Percentiles rank a stretch among this genome's conserved stretches.
Evolutionary conservation across 345 rosid species (phyloP).

Genomic region (Salix purpurea): DNA sequence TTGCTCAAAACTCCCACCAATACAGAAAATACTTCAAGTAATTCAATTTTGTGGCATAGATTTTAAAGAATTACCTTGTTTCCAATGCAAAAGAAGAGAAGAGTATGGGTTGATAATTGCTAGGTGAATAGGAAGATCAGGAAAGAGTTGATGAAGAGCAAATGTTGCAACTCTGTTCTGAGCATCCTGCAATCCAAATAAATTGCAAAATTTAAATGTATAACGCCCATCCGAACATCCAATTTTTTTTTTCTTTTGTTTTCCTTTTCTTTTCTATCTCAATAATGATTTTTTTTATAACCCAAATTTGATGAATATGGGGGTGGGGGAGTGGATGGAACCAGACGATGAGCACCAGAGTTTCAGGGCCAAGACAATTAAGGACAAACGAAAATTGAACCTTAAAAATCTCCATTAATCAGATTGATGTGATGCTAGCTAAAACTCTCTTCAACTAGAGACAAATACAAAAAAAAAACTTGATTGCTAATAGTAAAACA

Average conservation of each 20-base stretch:
- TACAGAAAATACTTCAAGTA: not conserved
- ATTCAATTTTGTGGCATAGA: not conserved
- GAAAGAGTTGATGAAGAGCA: conserved; percentile 71
- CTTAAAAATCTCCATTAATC: too few relatives aligned
- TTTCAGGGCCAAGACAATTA: too few relatives aligned
- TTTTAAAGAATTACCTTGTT: conserved; percentile 52
- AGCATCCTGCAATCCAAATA: conserved; percentile 61
- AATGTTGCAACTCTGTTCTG: conserved; percentile 81
- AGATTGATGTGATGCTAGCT: too few relatives aligned
- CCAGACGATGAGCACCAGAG: too few relatives aligned
- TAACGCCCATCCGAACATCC: not conserved
- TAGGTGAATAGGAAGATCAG: conserved; percentile 71
- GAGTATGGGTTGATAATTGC: conserved; percentile 69
- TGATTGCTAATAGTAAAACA: too few relatives aligned
- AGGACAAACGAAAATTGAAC: too few relatives aligned
- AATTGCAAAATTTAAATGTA: not conserved
- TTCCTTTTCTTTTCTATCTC: not conserved
- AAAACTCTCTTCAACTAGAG: too few relatives aligned
- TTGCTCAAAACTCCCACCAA: not conserved
- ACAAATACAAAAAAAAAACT: too few relatives aligned
- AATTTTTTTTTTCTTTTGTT: not conserved
- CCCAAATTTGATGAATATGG: too few relatives aligned
- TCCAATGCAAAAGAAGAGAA: conserved; percentile 65
- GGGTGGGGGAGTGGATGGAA: too few relatives aligned
- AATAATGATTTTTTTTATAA: too few relatives aligned